Base-by-base conservation (phyloP, 2,329 filamentous ascomycete species). In the Setomelanomma holmii region DNA sequence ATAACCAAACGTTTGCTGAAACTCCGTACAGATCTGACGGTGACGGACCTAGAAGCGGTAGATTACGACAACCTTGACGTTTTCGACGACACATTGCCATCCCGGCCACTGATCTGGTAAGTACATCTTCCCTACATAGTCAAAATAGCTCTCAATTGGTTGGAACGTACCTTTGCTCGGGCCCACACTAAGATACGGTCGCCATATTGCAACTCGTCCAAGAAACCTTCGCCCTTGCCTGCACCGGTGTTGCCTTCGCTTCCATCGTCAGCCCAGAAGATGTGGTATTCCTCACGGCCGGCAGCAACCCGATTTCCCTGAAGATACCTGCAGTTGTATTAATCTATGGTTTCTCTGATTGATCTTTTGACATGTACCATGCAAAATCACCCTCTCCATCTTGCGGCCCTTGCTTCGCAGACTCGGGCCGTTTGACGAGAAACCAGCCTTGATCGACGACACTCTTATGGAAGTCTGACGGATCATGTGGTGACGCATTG, bases 121-220 rank as follows among this genome's bases (percentile, higher is more conserved):
- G 54, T 14, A 8, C 12, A 8, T 17, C 17, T 21, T 16, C 33
- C 16, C n/a, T n/a, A n/a, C n/a, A n/a, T n/a, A n/a, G n/a, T n/a
- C n/a, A n/a, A n/a, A n/a, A n/a, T n/a, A n/a, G 4, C n/a, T 17
- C 20, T 16, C n/a, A 23, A 16, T 4, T 22, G 5, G 20, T 6
- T 11, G 19, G 27, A 16, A 56, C 64, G 30, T 56, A 70, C 71
- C 63, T 69, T 72, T 4, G 69, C 71, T 33, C 71, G 59, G 0
- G 69, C 71, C 69, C 68, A 72, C 0, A 74, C 52, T 5, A 69
- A 27, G 5, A 74, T 30, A 12, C 47, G 43, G 54, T 74, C 72
- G 5, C 67, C 68, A 4, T 63, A 56, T 34, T 47, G 49, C 44
- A 74, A 45, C 35, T 48, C 55, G 6, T 63, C 36, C 19, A 74